Evolutionary conservation across 2,329 filamentous ascomycete genomes (phyloP).

Genomic region (Albophoma yamanashiensis): DNA sequence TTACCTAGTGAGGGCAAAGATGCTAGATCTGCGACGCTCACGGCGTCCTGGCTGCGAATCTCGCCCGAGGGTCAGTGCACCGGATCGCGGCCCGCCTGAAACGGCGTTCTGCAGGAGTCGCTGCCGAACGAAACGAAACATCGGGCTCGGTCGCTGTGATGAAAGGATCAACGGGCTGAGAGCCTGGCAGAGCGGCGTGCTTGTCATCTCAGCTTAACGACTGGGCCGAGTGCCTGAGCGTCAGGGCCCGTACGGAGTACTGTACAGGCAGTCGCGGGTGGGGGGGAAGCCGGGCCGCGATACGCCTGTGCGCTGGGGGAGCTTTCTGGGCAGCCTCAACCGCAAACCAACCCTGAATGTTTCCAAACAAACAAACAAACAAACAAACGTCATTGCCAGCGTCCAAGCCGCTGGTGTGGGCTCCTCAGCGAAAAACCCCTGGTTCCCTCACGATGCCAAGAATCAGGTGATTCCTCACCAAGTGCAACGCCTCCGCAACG

Average conservation of each 20-base stretch:
- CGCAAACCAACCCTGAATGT: background rate
- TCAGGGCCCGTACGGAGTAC: too few species aligned
- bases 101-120: background rate
- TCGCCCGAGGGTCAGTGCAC: background rate
- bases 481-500: background rate
- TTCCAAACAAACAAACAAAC: background rate
- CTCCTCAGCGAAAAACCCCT: background rate
- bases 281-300: background rate
- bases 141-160: background rate
- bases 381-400: background rate
- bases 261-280: background rate
- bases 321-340: background rate
- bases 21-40: background rate
- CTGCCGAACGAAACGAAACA: background rate
- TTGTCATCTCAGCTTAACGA: background rate
- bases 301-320: background rate
- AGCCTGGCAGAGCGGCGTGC: background rate
- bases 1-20: background rate
- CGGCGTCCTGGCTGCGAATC: background rate
- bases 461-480: background rate
- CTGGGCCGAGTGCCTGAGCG: background rate
- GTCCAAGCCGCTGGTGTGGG: background rate
- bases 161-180: background rate
- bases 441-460: background rate
- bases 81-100: background rate